phyloP scores from a whole-genome alignment of 2,329 filamentous ascomycete genomes.

The Dothiorella sarmentorum region DNA sequence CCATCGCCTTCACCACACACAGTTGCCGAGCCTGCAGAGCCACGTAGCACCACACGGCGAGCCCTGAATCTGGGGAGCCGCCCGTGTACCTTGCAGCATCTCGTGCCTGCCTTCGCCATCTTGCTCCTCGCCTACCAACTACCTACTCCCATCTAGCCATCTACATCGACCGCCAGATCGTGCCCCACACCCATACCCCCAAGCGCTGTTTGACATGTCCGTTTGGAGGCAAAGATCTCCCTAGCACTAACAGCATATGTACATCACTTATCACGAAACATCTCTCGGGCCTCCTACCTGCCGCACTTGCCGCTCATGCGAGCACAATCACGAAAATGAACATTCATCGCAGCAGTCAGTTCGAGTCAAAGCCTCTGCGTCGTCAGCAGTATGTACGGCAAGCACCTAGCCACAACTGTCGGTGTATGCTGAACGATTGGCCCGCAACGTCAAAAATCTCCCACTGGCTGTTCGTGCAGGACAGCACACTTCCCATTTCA shows the following conservation, averaged over 20 bases:
- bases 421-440: conserved; percentile 3
- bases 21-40: conserved; percentile 15
- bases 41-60: conserved; percentile 14
- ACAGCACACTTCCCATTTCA: not conserved
- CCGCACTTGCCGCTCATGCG: not conserved
- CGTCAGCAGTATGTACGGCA: too few relatives aligned
- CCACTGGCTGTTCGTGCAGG: not conserved
- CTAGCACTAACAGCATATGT: not conserved
- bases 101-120: too few relatives aligned
- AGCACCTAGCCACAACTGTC: not conserved
- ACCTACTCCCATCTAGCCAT: not conserved
- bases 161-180: not conserved
- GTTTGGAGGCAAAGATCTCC: not conserved
- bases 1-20: conserved; percentile 4
- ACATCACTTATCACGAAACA: not conserved
- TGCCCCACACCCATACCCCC: not conserved
- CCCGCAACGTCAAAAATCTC: not conserved
- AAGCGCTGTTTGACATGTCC: conserved; percentile 1
- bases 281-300: not conserved
- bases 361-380: too few relatives aligned
- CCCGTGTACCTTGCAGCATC: conserved; percentile 9
- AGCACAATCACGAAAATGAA: not conserved
- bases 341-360: not conserved
- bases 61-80: conserved; percentile 11
- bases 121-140: too few relatives aligned